phyloP scores from a whole-genome alignment of 2,329 filamentous ascomycete species.

The Sclerotinia minor region DNA sequence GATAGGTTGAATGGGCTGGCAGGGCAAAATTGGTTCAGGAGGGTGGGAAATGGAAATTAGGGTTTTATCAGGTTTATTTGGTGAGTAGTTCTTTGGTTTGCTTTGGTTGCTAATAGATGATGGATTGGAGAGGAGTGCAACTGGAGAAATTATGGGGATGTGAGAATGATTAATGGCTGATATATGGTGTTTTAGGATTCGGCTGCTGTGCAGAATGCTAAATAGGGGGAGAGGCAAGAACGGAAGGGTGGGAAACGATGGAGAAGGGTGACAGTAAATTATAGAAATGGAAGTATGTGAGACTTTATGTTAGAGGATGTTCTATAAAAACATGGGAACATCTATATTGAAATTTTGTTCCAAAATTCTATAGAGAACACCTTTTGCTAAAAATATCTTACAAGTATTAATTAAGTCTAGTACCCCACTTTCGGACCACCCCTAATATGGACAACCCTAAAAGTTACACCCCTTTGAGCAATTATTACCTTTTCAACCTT shows the following conservation, averaged over 20 bases:
- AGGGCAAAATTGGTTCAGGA: conserved; percentile 36
- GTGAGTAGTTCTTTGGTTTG: not conserved
- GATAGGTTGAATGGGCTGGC: conserved; percentile 38
- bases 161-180: not conserved
- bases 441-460: too few relatives aligned
- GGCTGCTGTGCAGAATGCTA: conserved; percentile 22
- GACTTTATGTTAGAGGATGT: not conserved
- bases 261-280: too few relatives aligned
- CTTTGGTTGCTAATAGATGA: not conserved
- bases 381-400: not conserved
- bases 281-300: not conserved
- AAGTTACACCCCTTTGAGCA: too few relatives aligned
- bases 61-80: conserved; percentile 39
- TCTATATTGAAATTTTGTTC: not conserved
- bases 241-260: too few relatives aligned
- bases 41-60: conserved; percentile 36
- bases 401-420: not conserved
- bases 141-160: too few relatives aligned
- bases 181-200: conserved; percentile 14
- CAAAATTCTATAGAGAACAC: not conserved
- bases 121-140: too few relatives aligned
- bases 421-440: too few relatives aligned
- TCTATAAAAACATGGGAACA: not conserved
- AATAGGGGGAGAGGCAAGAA: not conserved
- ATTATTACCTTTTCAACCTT: too few relatives aligned